Evolutionary conservation across 2,329 filamentous ascomycete genomes (phyloP).

Genomic region (Colletotrichum sublineola): DNA sequence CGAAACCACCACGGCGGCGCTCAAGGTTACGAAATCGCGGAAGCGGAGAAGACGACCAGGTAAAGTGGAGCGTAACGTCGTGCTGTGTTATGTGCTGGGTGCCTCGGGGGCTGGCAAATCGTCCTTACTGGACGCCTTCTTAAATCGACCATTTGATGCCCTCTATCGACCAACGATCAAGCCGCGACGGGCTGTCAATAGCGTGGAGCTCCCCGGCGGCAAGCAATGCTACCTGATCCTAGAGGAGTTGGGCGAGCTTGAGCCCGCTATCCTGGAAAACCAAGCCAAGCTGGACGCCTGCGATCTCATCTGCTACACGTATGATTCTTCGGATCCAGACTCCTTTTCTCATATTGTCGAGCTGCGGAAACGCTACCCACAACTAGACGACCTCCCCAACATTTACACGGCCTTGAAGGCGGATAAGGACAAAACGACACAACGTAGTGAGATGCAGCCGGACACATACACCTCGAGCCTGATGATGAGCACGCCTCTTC

Average conservation of each 20-base stretch:
- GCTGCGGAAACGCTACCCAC: constrained; percentile 81
- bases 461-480: constrained; percentile 89
- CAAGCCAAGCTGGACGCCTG: constrained; percentile 90
- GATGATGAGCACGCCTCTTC: constrained; percentile 91
- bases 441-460: constrained; percentile 89
- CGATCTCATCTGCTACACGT: constrained; percentile 94
- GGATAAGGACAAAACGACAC: constrained; percentile 96
- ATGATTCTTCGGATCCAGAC: constrained; percentile 96
- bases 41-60: constrained; percentile 86
- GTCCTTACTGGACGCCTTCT: constrained; percentile 88
- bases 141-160: constrained; percentile 86
- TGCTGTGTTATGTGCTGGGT: constrained; percentile 92
- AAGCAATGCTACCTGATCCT: constrained; percentile 98
- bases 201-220: constrained; percentile 93
- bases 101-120: constrained; percentile 91
- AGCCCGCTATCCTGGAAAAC: constrained; percentile 94
- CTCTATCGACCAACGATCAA: constrained; percentile 96
- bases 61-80: constrained; percentile 92
- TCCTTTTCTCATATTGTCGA: constrained; percentile 93
- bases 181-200: constrained; percentile 93
- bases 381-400: constrained; percentile 89
- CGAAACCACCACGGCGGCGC: constrained; percentile 82
- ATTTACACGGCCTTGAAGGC: constrained; percentile 96
- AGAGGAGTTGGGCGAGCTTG: constrained; percentile 94
- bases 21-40: constrained; percentile 93